These are phyloP conservation scores for Nyctanthes arbortristis DNA, from an alignment of 257 asterid species.

Conservation along the genomic window DNA sequence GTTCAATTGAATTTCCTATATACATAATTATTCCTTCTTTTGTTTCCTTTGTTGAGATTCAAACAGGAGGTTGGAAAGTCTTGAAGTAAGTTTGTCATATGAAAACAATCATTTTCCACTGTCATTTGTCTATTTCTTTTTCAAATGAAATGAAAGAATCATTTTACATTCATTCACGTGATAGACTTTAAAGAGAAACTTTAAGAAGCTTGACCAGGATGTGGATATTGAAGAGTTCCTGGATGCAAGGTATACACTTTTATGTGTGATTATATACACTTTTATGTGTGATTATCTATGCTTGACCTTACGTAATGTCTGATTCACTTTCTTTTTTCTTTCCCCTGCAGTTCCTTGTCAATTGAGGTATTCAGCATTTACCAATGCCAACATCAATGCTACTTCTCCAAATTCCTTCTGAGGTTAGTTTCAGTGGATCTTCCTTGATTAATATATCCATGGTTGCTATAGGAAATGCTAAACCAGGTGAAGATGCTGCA, in stretches of 20 bases:
- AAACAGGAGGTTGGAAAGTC: conserved; percentile 91
- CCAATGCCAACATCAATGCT: conserved; percentile 9
- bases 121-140: conserved; percentile 7
- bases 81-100: conserved; percentile 60
- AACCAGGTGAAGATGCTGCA: conserved; percentile 53
- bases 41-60: conserved; percentile 2
- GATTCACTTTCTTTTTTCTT: conserved; percentile 7
- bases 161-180: conserved; percentile 22
- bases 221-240: conserved; percentile 80
- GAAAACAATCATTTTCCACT: background rate
- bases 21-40: conserved; percentile 16
- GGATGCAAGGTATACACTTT: conserved; percentile 57
- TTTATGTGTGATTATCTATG: background rate
- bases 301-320: conserved; percentile 12
- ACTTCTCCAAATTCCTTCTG: background rate
- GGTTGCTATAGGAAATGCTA: conserved; percentile 59
- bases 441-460: conserved; percentile 4
- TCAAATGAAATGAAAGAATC: conserved; percentile 16
- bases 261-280: no score
- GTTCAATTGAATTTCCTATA: background rate
- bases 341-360: conserved; percentile 57
- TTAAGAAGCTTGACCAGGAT: conserved; percentile 84
- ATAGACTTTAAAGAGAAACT: conserved; percentile 77
- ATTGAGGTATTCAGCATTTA: conserved; percentile 47
- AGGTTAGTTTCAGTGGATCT: background rate